Percentiles rank a stretch among this genome's conserved stretches.
Evolutionary conservation across 2,329 filamentous ascomycete species (phyloP).

Genomic region (Claviceps lovelessii): DNA sequence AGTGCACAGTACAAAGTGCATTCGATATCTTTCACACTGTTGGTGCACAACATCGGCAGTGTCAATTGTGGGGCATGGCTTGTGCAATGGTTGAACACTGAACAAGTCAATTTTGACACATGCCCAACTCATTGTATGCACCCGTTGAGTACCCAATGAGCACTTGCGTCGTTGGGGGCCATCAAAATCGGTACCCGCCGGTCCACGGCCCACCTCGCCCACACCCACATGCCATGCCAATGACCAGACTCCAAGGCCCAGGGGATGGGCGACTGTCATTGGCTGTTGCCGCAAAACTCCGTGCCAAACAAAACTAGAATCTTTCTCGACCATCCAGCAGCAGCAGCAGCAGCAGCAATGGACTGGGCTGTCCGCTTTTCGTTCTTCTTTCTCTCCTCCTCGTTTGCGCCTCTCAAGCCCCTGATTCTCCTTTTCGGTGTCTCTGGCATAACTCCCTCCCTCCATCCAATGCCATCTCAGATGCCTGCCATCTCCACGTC

Average conservation of each 20-base stretch:
- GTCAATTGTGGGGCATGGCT: too few species aligned
- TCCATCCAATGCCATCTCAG: not conserved
- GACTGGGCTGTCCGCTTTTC: not conserved
- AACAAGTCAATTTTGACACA: too few species aligned
- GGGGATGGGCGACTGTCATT: not conserved
- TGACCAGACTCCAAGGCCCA: not conserved
- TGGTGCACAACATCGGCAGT: too few species aligned
- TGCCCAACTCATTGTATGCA: too few species aligned
- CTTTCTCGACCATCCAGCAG: not conserved
- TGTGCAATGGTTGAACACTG: too few species aligned
- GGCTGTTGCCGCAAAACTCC: slow-evolving; percentile 2
- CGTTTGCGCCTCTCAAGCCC: not conserved
- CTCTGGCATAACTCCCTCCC: not conserved
- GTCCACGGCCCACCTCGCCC: not conserved
- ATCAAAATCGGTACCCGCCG: too few species aligned
- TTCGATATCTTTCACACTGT: too few species aligned
- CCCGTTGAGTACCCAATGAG: too few species aligned
- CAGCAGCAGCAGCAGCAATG: not conserved
- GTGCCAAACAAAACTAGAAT: not conserved
- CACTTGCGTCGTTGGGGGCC: too few species aligned
- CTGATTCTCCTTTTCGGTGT: not conserved
- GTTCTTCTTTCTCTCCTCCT: not conserved
- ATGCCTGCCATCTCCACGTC: not conserved
- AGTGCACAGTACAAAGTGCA: too few species aligned
- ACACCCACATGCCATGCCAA: not conserved